Percentiles rank a stretch among this genome's conserved stretches.
phyloP scores from a whole-genome alignment of 345 rosid genomes.

The Dipteronia dyeriana region DNA sequence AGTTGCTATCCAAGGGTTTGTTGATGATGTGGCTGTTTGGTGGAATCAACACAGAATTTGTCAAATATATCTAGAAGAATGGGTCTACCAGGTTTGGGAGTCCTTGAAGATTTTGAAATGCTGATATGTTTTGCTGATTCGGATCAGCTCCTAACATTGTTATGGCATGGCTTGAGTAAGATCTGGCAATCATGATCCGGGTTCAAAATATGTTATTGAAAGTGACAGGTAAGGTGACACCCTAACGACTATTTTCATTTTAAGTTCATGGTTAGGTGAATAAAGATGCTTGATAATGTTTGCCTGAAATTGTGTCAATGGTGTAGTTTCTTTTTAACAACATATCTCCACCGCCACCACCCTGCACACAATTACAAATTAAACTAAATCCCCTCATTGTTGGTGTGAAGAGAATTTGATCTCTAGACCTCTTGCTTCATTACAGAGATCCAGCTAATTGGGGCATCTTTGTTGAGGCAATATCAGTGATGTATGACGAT shows the following conservation, averaged over 20 bases:
- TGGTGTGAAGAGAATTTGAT: neutral
- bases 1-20: neutral
- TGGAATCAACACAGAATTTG: neutral
- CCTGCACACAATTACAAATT: neutral
- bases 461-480: neutral
- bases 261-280: neutral
- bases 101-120: neutral
- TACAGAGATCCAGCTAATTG: neutral
- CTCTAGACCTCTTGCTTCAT: neutral
- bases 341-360: neutral
- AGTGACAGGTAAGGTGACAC: neutral
- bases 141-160: neutral
- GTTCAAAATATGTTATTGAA: neutral
- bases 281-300: neutral
- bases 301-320: neutral
- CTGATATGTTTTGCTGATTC: neutral
- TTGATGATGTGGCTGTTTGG: neutral
- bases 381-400: neutral
- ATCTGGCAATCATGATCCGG: neutral
- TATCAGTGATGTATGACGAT: neutral
- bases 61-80: neutral
- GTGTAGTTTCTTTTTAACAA: neutral
- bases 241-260: neutral
- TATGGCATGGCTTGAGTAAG: slow-evolving; percentile 1
- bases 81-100: neutral